Conservation (phyloP, 495 filamentous ascomycete genomes). For the Choiromyces venosus region DNA sequence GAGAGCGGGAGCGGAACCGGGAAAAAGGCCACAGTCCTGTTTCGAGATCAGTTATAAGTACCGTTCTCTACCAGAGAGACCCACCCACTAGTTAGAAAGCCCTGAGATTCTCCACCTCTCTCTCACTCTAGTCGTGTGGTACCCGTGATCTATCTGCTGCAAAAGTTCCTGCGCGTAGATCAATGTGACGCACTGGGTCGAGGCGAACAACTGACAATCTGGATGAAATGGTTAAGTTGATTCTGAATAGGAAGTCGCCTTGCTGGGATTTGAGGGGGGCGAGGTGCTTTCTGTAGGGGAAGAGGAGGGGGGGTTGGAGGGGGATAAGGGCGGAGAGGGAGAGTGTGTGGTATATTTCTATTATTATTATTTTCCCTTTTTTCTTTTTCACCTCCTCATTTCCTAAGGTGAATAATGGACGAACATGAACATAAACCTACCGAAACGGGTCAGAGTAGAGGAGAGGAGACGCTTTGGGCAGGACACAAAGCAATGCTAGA, state of each 20-base stretch:
- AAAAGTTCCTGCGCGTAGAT: slow-evolving; percentile 42
- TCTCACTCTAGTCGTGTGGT: slow-evolving; percentile 23
- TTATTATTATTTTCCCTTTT: slow-evolving; percentile 6
- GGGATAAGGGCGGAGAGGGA: slow-evolving; percentile 18
- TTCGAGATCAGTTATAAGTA: slow-evolving; percentile 36
- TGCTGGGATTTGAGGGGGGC: slow-evolving; percentile 23
- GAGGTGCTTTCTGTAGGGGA: slow-evolving; percentile 4
- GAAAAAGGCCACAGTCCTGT: slow-evolving; percentile 23
- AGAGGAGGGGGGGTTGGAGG: slow-evolving; percentile 16
- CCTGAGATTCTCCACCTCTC: slow-evolving; percentile 36
- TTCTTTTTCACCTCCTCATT: slow-evolving; percentile 26
- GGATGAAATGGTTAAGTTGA: slow-evolving; percentile 36
- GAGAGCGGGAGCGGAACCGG: slow-evolving; percentile 28
- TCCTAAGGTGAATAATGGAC: slow-evolving; percentile 23
- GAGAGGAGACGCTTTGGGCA: slow-evolving; percentile 31
- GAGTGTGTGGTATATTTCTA: slow-evolving; percentile 15
- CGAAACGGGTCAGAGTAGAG: slow-evolving; percentile 9
- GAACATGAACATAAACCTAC: slow-evolving; percentile 18
- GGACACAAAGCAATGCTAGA: slow-evolving; percentile 26
- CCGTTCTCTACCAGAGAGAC: slow-evolving; percentile 17
- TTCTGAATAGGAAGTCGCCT: slow-evolving; percentile 34
- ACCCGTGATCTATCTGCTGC: slow-evolving; percentile 42
- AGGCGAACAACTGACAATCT: slow-evolving; percentile 22
- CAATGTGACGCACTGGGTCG: slow-evolving; percentile 38
- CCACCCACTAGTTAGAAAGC: slow-evolving; percentile 24